A percentile compares a stretch with the other conserved stretches of the same genome.
Conservation (phyloP, 73 alveolate species). For the Stentor coeruleus region DNA sequence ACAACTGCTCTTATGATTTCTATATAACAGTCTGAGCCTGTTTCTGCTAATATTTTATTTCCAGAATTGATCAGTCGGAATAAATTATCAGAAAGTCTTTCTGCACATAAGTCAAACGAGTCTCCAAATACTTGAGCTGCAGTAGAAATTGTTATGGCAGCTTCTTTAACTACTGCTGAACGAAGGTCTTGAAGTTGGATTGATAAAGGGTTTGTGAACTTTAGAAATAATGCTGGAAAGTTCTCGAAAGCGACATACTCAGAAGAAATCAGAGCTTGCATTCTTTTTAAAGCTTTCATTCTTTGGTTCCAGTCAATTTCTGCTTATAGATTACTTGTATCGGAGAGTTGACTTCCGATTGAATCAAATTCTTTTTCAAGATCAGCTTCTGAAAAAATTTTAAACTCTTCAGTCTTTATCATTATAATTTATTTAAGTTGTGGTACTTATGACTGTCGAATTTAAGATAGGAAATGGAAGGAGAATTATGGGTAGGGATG, state of each 20-base stretch:
- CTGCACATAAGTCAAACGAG: constrained; percentile 36
- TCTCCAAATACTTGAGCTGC: constrained; percentile 34
- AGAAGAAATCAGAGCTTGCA: constrained; percentile 30
- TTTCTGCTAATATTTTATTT: constrained; percentile 36
- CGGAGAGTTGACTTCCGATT: not conserved
- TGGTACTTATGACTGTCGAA: too few relatives aligned
- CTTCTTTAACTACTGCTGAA: constrained; percentile 47
- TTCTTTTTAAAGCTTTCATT: not conserved
- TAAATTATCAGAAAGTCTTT: constrained; percentile 29
- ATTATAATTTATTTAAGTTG: too few relatives aligned
- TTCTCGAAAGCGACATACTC: not conserved
- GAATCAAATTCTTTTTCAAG: constrained; percentile 3
- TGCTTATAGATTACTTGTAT: constrained; percentile 13
- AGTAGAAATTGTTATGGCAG: constrained; percentile 33
- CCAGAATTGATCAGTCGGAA: constrained; percentile 37
- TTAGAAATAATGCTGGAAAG: constrained; percentile 23
- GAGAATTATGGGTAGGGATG: too few relatives aligned
- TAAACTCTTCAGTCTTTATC: not conserved
- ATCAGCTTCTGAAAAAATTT: not conserved
- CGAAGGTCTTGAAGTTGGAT: constrained; percentile 41
- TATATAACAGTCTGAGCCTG: constrained; percentile 41
- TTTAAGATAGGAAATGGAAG: too few relatives aligned
- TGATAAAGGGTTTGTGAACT: constrained; percentile 33
- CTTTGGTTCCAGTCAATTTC: constrained; percentile 25
- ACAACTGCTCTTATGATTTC: constrained; percentile 27